These are phyloP conservation scores for Austroboletus olivaceoglutinosus DNA, from an alignment of 1,284 basidiomycete genomes.

Conservation along the genomic window DNA sequence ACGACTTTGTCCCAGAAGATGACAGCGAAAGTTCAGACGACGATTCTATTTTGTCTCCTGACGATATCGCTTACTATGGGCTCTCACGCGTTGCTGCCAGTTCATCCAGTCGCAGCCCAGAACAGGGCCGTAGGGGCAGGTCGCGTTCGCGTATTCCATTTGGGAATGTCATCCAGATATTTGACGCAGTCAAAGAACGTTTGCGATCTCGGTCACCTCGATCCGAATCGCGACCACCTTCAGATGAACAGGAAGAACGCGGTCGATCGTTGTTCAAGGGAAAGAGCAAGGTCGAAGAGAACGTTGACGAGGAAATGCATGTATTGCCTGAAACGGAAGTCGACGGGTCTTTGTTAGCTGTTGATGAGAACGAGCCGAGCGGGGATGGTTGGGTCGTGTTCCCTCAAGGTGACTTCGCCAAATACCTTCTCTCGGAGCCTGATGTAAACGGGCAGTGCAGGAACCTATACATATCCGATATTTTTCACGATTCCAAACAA, in stretches of 20 bases:
- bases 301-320: not conserved
- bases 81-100: conserved; percentile 14
- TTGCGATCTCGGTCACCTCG: conserved; percentile 42
- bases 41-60: not conserved
- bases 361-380: conserved; percentile 38
- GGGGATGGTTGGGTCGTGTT: conserved; percentile 85
- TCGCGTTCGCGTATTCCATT: conserved; percentile 40
- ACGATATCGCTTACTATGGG: conserved; percentile 14
- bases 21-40: not conserved
- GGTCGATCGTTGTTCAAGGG: conserved; percentile 26
- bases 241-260: conserved; percentile 21
- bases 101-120: conserved; percentile 16
- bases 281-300: conserved; percentile 8
- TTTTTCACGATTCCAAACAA: conserved; percentile 83
- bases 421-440: not conserved
- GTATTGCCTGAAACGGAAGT: conserved; percentile 1
- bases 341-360: conserved; percentile 33
- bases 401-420: conserved; percentile 64
- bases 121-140: conserved; percentile 27
- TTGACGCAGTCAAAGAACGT: conserved; percentile 42
- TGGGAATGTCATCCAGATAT: conserved; percentile 34
- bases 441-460: conserved; percentile 38
- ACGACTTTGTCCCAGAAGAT: conserved; percentile 32
- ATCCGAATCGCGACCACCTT: conserved; percentile 8
- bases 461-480: conserved; percentile 94